Conservation (phyloP, 306 rosid species). For the Oemleria cerasiformis region DNA sequence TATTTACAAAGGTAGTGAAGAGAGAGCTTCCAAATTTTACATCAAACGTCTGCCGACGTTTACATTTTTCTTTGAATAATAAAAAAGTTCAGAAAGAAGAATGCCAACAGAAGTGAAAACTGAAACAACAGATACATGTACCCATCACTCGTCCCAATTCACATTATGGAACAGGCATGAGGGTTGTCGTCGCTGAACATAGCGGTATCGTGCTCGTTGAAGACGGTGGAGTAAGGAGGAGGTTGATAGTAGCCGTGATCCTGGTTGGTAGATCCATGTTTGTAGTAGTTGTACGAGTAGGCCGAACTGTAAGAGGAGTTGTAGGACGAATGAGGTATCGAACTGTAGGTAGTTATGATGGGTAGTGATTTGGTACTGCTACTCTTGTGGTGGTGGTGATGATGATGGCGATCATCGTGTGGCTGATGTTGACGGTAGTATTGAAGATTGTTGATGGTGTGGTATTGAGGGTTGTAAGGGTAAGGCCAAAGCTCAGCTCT, state of each 20-base stretch:
- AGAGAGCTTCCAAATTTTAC: neutral
- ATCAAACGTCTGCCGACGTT: neutral
- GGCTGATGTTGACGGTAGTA: conserved; percentile 18
- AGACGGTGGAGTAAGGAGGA: conserved; percentile 39
- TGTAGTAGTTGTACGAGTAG: conserved; percentile 40
- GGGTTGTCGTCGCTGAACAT: conserved; percentile 75
- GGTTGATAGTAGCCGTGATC: conserved; percentile 41
- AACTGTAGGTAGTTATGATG: conserved; percentile 8
- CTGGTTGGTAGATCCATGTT: conserved; percentile 34
- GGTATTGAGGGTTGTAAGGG: conserved; percentile 50
- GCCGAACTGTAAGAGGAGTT: no score
- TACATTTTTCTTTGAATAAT: neutral
- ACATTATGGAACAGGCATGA: conserved; percentile 70
- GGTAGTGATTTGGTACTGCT: neutral
- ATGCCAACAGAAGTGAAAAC: neutral
- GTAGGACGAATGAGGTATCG: conserved; percentile 20
- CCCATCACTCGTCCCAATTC: neutral
- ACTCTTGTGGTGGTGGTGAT: no score
- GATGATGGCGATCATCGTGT: neutral
- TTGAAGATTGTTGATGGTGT: conserved; percentile 21
- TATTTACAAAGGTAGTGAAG: neutral
- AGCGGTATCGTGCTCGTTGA: conserved; percentile 35
- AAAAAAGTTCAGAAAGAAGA: neutral
- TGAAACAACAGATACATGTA: neutral
- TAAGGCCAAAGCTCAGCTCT: conserved; percentile 78